Evolutionary conservation across 257 asterid species (phyloP).

Genomic region (Ajuga chamaepitys): DNA sequence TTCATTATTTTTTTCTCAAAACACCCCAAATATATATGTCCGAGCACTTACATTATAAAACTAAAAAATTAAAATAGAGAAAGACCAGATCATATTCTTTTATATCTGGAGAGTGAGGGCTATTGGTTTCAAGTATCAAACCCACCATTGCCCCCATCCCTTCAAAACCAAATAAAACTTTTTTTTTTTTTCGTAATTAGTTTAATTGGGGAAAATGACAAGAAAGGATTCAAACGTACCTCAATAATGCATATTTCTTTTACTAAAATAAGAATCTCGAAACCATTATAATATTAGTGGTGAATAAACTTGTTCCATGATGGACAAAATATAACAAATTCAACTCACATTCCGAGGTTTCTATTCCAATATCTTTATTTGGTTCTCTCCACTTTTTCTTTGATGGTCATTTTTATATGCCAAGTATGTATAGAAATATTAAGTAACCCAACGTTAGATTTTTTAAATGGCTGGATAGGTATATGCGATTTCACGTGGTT

Average conservation of each 20-base stretch:
- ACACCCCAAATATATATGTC: too few species aligned
- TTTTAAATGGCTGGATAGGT: too few species aligned
- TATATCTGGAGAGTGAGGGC: background rate
- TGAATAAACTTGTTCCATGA: background rate
- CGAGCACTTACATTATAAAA: too few species aligned
- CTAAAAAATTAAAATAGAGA: too few species aligned
- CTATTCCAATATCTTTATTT: conserved; percentile 19
- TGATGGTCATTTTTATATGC: too few species aligned
- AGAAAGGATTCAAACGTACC: conserved; percentile 19
- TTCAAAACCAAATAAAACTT: background rate
- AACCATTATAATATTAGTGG: conserved; percentile 11
- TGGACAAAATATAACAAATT: conserved; percentile 11
- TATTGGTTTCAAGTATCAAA: background rate
- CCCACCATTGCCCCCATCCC: background rate
- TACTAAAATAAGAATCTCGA: background rate
- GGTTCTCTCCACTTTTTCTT: background rate
- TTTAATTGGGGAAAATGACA: conserved; percentile 10
- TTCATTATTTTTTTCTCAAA: too few species aligned
- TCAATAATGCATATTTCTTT: conserved; percentile 17
- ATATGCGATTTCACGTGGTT: too few species aligned
- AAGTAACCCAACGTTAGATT: too few species aligned
- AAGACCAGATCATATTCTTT: too few species aligned
- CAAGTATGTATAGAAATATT: too few species aligned
- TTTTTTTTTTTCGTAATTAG: background rate
- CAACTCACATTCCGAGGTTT: conserved; percentile 23